Evolutionary conservation across 495 filamentous ascomycete genomes (phyloP), one percentile per base, ranked within the genome.

Genomic region (Rostrohypoxylon terebratum): DNA sequence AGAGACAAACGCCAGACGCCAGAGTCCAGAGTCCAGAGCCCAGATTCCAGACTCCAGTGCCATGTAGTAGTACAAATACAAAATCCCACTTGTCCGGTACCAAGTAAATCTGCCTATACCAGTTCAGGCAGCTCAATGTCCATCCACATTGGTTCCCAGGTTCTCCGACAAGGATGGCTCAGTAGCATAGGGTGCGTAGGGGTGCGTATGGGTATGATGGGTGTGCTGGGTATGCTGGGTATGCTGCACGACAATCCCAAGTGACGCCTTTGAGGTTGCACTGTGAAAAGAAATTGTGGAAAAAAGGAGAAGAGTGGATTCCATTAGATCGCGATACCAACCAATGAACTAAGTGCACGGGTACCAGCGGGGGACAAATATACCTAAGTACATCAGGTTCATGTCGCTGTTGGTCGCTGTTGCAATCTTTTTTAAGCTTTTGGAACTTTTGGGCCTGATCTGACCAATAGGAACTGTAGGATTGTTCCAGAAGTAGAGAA

Each of bases 51-150:
- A n/a, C n/a, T n/a, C n/a, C n/a, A n/a, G n/a, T n/a, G n/a, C n/a
- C n/a, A n/a, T n/a, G n/a, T n/a, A n/a, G n/a, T n/a, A n/a, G n/a
- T n/a, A n/a, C n/a, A n/a, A n/a, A n/a, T n/a, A n/a, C 44, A 64
- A 11, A 59, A 63, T 68, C 64, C 70, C 63, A 64, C 60, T 61
- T 68, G 54, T 63, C 38, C 38, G 60, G 70, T 68, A 73, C 60
- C 54, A 48, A 21, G 4, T 20, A 28, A 45, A 48, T 67, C 44
- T 40, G 21, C 55, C 62, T 71, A 66, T 51, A 40, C 62, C 68
- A 45, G 14, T 66, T 66, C 66, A 71, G 68, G 68, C 68, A 70
- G 59, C 61, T 65, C 54, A 23, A 44, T 34, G 25, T 40, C 21
- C 20, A 14, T 20, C 16, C 47, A 59, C 23, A 66, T 66, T 62